Conservation (phyloP, 2,329 filamentous ascomycete species). For the Massarina eburnea region DNA sequence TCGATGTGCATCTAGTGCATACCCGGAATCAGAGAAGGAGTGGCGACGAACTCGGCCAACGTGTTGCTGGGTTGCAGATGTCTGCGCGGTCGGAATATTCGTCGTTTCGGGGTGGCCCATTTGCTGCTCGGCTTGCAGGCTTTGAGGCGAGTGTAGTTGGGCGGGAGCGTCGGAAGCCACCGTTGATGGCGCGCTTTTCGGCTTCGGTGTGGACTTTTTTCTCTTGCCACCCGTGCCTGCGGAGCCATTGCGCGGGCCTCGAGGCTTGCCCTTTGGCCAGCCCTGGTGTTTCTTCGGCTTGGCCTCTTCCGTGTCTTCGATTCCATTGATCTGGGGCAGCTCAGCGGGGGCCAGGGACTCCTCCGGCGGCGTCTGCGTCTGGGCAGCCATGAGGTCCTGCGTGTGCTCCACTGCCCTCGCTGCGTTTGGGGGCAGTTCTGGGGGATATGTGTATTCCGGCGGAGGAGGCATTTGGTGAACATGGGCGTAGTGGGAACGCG, state of each 20-base stretch:
- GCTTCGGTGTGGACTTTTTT: constrained; percentile 42
- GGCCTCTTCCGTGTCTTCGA: constrained; percentile 21
- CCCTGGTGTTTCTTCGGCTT: constrained; percentile 43
- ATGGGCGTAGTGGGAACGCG: constrained; percentile 9
- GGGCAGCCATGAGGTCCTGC: constrained; percentile 24
- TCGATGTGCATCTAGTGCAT: neutral
- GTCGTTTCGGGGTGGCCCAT: constrained; percentile 9
- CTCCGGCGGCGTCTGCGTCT: constrained; percentile 46
- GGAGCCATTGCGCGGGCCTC: constrained; percentile 41
- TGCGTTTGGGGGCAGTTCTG: constrained; percentile 10
- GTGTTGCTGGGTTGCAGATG: constrained; percentile 11
- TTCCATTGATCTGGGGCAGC: constrained; percentile 16
- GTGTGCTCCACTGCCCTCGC: constrained; percentile 9
- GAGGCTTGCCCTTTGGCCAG: constrained; percentile 51
- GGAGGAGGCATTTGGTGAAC: constrained; percentile 14
- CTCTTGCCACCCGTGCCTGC: constrained; percentile 40
- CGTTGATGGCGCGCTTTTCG: constrained; percentile 25
- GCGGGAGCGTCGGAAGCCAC: constrained; percentile 20
- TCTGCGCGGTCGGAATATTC: constrained; percentile 4
- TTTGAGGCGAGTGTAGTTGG: constrained; percentile 39
- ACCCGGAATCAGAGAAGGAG: constrained; percentile 28
- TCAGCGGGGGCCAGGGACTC: constrained; percentile 21
- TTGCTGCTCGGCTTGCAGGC: constrained; percentile 29
- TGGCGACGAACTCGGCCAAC: constrained; percentile 28
- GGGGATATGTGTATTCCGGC: constrained; percentile 18